phyloP scores from a whole-genome alignment of 2,329 filamentous ascomycete genomes.

The Botrytis pseudocinerea region DNA sequence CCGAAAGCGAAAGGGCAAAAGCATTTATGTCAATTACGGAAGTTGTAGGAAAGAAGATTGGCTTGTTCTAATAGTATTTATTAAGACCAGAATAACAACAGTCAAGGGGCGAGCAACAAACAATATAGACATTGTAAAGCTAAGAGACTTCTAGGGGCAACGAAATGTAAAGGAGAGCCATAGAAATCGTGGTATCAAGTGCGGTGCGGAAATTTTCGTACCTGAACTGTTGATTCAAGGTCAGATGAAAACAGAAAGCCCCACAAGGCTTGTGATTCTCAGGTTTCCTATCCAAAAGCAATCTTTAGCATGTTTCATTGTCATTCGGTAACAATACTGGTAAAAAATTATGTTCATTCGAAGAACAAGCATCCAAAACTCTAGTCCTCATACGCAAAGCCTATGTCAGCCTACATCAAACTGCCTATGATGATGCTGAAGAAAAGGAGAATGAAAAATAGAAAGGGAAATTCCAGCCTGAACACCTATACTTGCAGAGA shows the following conservation, averaged over 20 bases:
- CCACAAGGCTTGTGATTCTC: conserved; percentile 3
- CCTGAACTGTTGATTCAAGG: conserved; percentile 16
- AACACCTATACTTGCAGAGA: conserved; percentile 42
- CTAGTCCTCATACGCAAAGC: conserved; percentile 29
- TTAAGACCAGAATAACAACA: not conserved
- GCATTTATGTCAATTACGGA: conserved; percentile 73
- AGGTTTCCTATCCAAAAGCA: conserved; percentile 25
- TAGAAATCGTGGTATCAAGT: not conserved
- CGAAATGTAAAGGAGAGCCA: not conserved
- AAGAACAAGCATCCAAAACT: conserved; percentile 26
- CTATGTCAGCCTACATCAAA: conserved; percentile 48
- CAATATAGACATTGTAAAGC: not conserved
- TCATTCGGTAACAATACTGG: conserved; percentile 14
- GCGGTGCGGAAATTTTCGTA: conserved; percentile 13
- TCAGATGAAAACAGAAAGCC: conserved; percentile 7
- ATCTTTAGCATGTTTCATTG: conserved; percentile 27
- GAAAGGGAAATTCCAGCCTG: conserved; percentile 38
- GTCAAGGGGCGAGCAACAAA: not conserved
- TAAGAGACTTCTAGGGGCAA: not conserved
- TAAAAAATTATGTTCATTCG: conserved; percentile 30
- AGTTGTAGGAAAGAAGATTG: conserved; percentile 44
- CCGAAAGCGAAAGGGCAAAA: conserved; percentile 68
- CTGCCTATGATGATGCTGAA: conserved; percentile 25
- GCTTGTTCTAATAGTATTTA: conserved; percentile 28
- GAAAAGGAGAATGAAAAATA: conserved; percentile 18